Conservation (phyloP, 148 eudicot genomes). For the Camellia japonica region DNA sequence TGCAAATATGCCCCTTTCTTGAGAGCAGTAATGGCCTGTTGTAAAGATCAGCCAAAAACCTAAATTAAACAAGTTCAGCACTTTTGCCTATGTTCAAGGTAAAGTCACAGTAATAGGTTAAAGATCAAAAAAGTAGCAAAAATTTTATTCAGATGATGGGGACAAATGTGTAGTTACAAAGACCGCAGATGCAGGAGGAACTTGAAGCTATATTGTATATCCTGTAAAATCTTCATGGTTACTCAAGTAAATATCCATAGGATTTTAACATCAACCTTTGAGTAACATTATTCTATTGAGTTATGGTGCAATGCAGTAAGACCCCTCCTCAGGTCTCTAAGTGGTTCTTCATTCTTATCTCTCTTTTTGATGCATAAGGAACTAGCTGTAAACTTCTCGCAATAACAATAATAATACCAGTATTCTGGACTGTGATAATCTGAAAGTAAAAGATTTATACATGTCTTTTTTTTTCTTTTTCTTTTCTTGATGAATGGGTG, state of each 20-base stretch:
- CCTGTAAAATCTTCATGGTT: not conserved
- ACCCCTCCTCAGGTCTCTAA: not conserved
- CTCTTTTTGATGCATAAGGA: not conserved
- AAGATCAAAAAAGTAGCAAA: not conserved
- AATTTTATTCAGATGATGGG: not conserved
- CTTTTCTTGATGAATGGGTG: too few species aligned
- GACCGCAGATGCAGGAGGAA: not conserved
- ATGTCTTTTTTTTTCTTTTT: too few species aligned
- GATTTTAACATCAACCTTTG: not conserved
- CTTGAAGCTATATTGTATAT: not conserved
- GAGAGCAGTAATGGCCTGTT: constrained; percentile 12
- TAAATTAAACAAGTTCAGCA: constrained; percentile 12
- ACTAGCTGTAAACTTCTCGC: not conserved
- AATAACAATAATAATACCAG: not conserved
- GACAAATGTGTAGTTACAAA: not conserved
- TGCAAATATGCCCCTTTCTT: constrained; percentile 10
- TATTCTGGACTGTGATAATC: not conserved
- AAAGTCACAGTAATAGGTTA: not conserved
- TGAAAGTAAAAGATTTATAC: too few species aligned
- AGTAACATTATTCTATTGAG: not conserved
- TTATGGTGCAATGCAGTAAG: not conserved
- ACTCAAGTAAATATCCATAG: not conserved
- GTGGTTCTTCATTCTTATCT: not conserved
- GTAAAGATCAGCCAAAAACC: not conserved
- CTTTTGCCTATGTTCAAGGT: too few species aligned